These are phyloP conservation scores for Solanum aculeatissimum DNA, from an alignment of 305 asterid genomes.

Conservation along the genomic window DNA sequence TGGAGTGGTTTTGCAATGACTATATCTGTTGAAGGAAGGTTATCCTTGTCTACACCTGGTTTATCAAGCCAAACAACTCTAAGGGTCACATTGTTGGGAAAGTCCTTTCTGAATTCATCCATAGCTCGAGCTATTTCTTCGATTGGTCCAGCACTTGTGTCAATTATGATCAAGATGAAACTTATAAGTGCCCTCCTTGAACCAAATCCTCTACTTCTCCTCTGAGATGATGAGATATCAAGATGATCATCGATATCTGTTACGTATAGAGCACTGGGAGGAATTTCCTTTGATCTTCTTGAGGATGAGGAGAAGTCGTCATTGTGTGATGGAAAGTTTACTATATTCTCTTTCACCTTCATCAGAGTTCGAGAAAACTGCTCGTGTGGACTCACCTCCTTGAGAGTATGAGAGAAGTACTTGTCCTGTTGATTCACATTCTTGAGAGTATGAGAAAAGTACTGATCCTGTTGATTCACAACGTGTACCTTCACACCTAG, in stretches of 20 bases:
- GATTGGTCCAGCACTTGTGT: constrained; percentile 9
- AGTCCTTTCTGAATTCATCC: constrained; percentile 7
- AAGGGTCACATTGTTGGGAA: background rate
- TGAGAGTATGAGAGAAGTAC: background rate
- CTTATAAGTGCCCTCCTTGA: background rate
- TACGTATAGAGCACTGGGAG: background rate
- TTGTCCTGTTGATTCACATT: background rate
- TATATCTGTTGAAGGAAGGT: constrained; percentile 8
- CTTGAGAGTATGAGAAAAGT: background rate
- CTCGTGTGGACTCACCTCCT: background rate
- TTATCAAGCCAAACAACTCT: constrained; percentile 1
- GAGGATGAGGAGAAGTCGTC: background rate
- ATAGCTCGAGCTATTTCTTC: constrained; percentile 3
- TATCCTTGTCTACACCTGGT: background rate
- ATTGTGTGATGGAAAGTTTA: background rate
- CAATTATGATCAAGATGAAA: constrained; percentile 12
- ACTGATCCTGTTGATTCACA: background rate
- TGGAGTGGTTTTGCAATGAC: constrained; percentile 22
- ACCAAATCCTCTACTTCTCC: background rate
- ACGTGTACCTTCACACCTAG: background rate
- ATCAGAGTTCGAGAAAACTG: background rate
- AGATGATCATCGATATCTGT: background rate
- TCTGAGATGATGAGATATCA: background rate
- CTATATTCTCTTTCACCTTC: background rate
- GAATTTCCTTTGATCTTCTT: background rate